phyloP scores from a whole-genome alignment of 768 basidiomycete genomes.

The Inosperma sp. region DNA sequence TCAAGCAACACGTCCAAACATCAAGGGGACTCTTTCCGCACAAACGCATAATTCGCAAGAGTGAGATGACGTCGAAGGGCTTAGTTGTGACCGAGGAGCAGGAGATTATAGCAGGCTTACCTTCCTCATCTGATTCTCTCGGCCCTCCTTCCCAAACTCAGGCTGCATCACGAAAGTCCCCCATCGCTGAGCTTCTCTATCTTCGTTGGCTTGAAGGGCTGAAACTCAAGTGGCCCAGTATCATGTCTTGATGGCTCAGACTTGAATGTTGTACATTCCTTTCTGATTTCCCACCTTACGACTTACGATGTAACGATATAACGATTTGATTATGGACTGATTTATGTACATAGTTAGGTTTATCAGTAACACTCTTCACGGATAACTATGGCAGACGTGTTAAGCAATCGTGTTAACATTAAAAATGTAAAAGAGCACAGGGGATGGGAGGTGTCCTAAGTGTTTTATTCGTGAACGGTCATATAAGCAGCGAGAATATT shows the following conservation, averaged over 20 bases:
- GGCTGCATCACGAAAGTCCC: conserved; percentile 58
- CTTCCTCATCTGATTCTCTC: conserved; percentile 31
- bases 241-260: conserved; percentile 35
- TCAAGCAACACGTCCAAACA: conserved; percentile 79
- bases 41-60: conserved; percentile 70
- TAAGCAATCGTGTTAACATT: neutral
- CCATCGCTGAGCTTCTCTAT: conserved; percentile 94
- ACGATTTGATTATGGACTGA: no score
- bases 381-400: no score
- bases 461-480: neutral
- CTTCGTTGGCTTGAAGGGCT: conserved; percentile 95
- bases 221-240: conserved; percentile 84
- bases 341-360: no score
- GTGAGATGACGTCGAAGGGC: conserved; percentile 82
- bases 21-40: conserved; percentile 79
- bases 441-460: neutral
- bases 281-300: neutral
- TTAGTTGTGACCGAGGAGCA: conserved; percentile 79
- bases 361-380: no score
- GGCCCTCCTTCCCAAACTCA: conserved; percentile 19
- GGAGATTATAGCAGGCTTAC: conserved; percentile 59
- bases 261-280: conserved; percentile 1
- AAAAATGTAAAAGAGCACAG: neutral
- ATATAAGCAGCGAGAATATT: neutral
- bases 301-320: no score